Evolutionary conservation across 2,329 filamentous ascomycete species (phyloP), one percentile per base, ranked within the genome.

Genomic region (Xylaria sp.): DNA sequence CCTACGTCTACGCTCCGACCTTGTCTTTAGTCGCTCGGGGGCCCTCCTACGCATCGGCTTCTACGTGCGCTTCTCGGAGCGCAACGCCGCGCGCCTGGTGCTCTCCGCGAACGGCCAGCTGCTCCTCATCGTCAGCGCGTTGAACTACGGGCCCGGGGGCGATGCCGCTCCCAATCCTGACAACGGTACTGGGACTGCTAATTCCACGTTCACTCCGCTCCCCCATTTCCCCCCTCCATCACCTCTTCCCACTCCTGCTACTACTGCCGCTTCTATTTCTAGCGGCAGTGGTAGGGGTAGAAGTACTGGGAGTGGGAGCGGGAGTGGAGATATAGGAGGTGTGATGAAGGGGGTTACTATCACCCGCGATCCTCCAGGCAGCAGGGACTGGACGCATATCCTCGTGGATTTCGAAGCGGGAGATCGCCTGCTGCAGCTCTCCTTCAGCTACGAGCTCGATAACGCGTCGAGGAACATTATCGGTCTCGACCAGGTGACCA

Each of bases 381-480:
- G 47, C 4, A 52, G 54, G 2, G 52, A 38, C 1, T 75, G 69
- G 74, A 75, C 76, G 15, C 71, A 68, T 14, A 64, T 86, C 43
- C 73, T 74, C 1, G 75, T 91, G 6, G 82, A 85, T 0, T 87
- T 85, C 59, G 74, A 77, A 11, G 76, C 67, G 2, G 51, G 38
- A 23, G 67, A 70, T 14, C 61, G 61, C 9, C 62, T 71, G 15
- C 54, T 71, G 9, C 68, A 71, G 67, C 57, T 72, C 12, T 57
- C 54, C 4, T 70, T 72, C 45, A 65, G 63, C 60, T 70, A 66
- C 47, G 59, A 57, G 57, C 61, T 72, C 15, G 65, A 60, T 0
- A 19, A 51, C 0, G 69, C 67, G 2, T 5, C 33, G 1, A 47
- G 23, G 6, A 70, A 72, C 23, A 67, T 61, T 49, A 47, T 72